Evolutionary conservation across 371 early-diverging fungal species (phyloP), one percentile per base, ranked within the genome.

Genomic region (Syncephalis fuscata): DNA sequence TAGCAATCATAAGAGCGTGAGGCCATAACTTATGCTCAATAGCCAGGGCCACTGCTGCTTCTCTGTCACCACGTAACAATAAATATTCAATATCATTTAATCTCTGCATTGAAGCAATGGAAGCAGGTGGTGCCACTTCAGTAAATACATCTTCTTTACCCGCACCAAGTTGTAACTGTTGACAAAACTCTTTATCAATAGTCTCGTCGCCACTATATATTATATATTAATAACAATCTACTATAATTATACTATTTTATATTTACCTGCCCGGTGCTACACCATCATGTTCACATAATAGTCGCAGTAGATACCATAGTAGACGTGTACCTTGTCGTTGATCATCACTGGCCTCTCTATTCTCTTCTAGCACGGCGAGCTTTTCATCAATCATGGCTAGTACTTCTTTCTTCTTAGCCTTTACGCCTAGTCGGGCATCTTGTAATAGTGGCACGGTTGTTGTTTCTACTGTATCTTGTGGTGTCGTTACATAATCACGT

Each of bases 1-100:
- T 90, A 39, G 88, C 77, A 55, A 94, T 80, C 7, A 90, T 75
- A 20, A 92, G 67, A 4, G 92, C 94, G 60, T 94, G 91, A 0
- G 84, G 70, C 92, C 92, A 94, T 44, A 88, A 53, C 44, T 73
- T 73, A 32, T 74, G 67, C 40, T 67, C 67, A 46, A 82, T 68
- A 0, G 89, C 82, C 45, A 73, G 65, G 5, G 74, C 66, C 14
- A 86, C 82, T 1, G 94, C 91, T 0, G 64, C 80, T 22, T 59
- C 48, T 14, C 85, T 78, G 53, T 88, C 78, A 2, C 92, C 91
- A 11, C 67, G 58, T 32, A 87, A 58, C 32, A 94, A 70, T 20
- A 70, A 52, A 0, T 63, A 23, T n/a, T 41, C 19, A 15, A 41
- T 16, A 41, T 16, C 16, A 41, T n/a, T 21, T n/a, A 41, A 21